A percentile compares a stretch with the other conserved stretches of the same genome.
Conservation (phyloP, 176 grass and related monocot genomes). For the Microstegium vimineum region DNA sequence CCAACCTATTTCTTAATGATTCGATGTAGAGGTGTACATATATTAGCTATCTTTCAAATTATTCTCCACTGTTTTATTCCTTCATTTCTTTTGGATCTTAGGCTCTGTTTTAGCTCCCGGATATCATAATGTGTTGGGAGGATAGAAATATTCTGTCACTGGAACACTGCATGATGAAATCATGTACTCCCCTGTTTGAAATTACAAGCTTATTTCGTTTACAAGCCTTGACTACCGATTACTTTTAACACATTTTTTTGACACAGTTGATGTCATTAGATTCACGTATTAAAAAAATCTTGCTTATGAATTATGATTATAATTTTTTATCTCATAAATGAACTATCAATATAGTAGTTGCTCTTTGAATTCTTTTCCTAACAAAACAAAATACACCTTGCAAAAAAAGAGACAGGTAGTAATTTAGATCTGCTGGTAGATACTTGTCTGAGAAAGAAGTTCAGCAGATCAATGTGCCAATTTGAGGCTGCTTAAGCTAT, state of each 20-base stretch:
- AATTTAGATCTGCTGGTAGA: neutral
- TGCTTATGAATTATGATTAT: neutral
- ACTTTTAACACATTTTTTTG: neutral
- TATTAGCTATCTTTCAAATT: neutral
- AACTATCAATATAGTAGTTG: neutral
- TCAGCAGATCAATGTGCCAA: neutral
- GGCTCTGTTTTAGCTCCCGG: neutral
- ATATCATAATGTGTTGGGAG: neutral
- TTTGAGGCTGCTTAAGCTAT: neutral
- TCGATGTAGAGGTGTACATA: neutral
- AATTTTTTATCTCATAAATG: neutral
- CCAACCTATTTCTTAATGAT: neutral
- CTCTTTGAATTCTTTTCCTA: neutral
- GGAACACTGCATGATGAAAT: neutral
- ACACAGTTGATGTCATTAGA: neutral
- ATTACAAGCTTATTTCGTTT: neutral
- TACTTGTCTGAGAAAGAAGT: neutral
- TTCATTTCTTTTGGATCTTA: neutral
- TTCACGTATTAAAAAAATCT: neutral
- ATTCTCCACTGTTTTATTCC: neutral
- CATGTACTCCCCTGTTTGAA: neutral
- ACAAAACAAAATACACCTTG: neutral
- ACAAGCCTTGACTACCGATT: neutral
- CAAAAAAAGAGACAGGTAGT: neutral
- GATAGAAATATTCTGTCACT: neutral